Evolutionary conservation across 306 rosid species (phyloP).

Genomic region (Corylus avellana): DNA sequence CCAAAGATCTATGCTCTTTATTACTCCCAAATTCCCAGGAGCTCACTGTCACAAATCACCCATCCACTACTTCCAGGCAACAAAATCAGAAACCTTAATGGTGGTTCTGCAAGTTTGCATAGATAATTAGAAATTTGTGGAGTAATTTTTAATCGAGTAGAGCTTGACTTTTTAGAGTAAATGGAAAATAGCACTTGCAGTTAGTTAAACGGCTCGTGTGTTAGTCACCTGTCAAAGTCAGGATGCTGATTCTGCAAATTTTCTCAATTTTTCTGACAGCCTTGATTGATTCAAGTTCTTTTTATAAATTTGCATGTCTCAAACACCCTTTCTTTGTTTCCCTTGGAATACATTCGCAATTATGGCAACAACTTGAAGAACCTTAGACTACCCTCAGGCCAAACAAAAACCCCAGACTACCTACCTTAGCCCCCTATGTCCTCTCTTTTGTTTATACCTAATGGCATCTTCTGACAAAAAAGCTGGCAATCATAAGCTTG

Average conservation of each 20-base stretch:
- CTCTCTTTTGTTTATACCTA: not conserved
- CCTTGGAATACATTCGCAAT: not conserved
- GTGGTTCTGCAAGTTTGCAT: not conserved
- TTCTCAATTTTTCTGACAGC: not conserved
- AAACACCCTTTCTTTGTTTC: not conserved
- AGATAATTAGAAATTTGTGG: not conserved
- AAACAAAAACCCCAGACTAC: not conserved
- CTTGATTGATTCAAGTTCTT: not conserved
- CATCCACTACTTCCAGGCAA: not conserved
- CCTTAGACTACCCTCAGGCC: not conserved
- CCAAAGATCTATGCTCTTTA: not conserved
- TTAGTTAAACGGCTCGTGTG: not conserved
- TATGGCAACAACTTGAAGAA: not conserved
- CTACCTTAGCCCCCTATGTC: not conserved
- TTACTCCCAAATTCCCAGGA: not conserved
- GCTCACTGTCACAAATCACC: not conserved
- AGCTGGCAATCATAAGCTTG: conserved; percentile 2
- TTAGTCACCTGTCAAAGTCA: not conserved
- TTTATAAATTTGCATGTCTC: too few species aligned
- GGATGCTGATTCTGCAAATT: not conserved
- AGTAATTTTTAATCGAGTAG: not conserved
- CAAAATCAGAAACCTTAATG: not conserved
- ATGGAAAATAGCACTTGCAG: not conserved
- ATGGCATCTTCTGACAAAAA: not conserved
- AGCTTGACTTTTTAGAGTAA: not conserved